Conservation (phyloP, 768 basidiomycete species). For the Pisolithus albus region DNA sequence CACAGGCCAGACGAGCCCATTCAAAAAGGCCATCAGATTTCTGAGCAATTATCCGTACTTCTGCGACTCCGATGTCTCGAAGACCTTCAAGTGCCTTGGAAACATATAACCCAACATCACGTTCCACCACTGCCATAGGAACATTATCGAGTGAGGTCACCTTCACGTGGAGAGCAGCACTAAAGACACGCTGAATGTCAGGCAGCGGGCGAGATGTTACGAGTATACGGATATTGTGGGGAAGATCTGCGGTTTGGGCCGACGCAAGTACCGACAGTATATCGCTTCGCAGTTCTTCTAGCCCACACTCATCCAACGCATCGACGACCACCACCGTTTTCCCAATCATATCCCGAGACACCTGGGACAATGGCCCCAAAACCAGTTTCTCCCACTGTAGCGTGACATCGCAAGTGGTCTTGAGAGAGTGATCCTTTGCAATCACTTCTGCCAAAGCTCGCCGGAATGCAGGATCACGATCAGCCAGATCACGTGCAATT, state of each 20-base stretch:
- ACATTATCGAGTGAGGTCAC: background rate
- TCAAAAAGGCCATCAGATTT: no score
- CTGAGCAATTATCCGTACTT: no score
- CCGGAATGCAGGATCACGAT: slow-evolving; percentile 1
- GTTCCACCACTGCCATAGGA: background rate
- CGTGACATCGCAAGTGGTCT: background rate
- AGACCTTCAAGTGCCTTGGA: background rate
- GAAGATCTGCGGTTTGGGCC: background rate
- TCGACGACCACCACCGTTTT: slow-evolving; percentile 24
- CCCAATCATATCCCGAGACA: slow-evolving; percentile 6
- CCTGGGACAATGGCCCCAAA: slow-evolving; percentile 5
- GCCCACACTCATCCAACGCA: slow-evolving; percentile 12
- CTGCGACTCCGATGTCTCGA: no score
- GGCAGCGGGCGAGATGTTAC: slow-evolving; percentile 4
- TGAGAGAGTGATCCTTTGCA: background rate
- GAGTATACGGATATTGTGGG: background rate
- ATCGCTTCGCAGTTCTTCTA: no score
- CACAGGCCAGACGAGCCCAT: no score
- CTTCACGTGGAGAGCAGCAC: background rate
- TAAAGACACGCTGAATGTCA: background rate
- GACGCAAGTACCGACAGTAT: slow-evolving; percentile 2
- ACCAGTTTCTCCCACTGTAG: slow-evolving; percentile 13
- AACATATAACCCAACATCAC: background rate
- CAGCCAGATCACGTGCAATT: slow-evolving; percentile 11
- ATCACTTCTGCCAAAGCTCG: background rate